Percentiles rank a stretch among this genome's conserved stretches.
These are phyloP conservation scores for Fraxinus latifolia DNA, from an alignment of 305 asterid genomes.

Conservation along the genomic window DNA sequence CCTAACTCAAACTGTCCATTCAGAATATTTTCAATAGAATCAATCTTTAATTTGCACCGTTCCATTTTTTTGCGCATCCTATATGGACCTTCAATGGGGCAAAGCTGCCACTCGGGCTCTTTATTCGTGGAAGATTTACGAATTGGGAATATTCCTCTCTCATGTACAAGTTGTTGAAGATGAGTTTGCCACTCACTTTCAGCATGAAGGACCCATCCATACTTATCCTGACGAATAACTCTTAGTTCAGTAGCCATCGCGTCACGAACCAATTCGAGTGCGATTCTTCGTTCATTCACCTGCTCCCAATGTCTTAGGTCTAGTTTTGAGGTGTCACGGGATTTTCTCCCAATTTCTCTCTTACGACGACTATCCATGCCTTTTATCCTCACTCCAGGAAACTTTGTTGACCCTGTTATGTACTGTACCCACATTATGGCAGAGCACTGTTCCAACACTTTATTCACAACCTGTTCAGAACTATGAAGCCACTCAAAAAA, in stretches of 20 bases:
- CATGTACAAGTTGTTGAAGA: conserved; percentile 93
- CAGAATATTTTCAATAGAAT: conserved; percentile 66
- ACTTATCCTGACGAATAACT: conserved; percentile 97
- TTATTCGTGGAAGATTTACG: conserved; percentile 48
- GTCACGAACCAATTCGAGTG: conserved; percentile 94
- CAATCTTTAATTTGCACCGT: conserved; percentile 72
- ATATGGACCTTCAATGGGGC: conserved; percentile 99
- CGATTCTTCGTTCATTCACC: conserved; percentile 89
- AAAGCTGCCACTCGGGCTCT: conserved; percentile 90
- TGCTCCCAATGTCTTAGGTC: conserved; percentile 94
- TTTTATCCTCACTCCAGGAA: conserved; percentile 93
- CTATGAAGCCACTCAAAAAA: conserved; percentile 78
- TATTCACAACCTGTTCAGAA: conserved; percentile 61
- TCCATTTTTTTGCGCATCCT: conserved; percentile 97
- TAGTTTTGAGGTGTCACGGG: conserved; percentile 60
- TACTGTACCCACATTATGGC: conserved; percentile 95
- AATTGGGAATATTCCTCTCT: conserved; percentile 85
- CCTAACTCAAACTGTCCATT: conserved; percentile 58
- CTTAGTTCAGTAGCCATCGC: conserved; percentile 95
- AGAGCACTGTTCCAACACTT: conserved; percentile 84
- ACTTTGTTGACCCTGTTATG: conserved; percentile 81
- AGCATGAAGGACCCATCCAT: conserved; percentile 99
- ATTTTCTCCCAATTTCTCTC: conserved; percentile 81
- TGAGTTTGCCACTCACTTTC: conserved; percentile 99
- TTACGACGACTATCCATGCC: conserved; percentile 95